These are phyloP conservation scores for Blastobotrys malaysiensis DNA, from an alignment of 1,139 yeast species.

Conservation along the genomic window DNA sequence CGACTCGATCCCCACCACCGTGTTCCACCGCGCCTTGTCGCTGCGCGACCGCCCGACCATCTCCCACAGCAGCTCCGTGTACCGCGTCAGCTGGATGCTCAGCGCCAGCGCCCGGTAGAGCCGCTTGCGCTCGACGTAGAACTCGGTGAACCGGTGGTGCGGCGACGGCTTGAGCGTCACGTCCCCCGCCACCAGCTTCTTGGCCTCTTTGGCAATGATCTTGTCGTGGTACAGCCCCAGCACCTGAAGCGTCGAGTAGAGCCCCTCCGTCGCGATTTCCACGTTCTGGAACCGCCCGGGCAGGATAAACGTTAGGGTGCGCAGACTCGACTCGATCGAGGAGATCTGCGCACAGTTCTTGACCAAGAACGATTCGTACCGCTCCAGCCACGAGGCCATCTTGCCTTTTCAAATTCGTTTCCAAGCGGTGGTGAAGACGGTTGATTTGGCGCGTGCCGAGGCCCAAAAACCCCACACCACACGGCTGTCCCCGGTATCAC, in stretches of 20 bases:
- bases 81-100: conserved; percentile 31
- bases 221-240: conserved; percentile 38
- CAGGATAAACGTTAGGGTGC: conserved; percentile 35
- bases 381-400: conserved; percentile 21
- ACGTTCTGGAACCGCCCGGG: conserved; percentile 40
- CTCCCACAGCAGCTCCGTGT: conserved; percentile 37
- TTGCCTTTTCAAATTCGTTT: too few relatives aligned
- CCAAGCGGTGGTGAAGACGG: not conserved
- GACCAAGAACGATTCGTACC: conserved; percentile 31
- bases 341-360: conserved; percentile 37
- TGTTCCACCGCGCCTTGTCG: conserved; percentile 29
- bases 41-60: conserved; percentile 33
- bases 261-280: conserved; percentile 35
- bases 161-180: conserved; percentile 24
- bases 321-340: conserved; percentile 35
- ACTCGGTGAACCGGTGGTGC: conserved; percentile 35
- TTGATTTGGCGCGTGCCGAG: too few relatives aligned
- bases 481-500: not conserved
- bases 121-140: conserved; percentile 21
- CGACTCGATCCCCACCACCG: conserved; percentile 33
- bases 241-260: conserved; percentile 34
- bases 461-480: not conserved
- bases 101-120: conserved; percentile 32
- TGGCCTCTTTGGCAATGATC: conserved; percentile 31
- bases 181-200: conserved; percentile 18